Evolutionary conservation across 2,329 filamentous ascomycete genomes (phyloP), one percentile per base, ranked within the genome.

Genomic region (Paradendryphiella salina): DNA sequence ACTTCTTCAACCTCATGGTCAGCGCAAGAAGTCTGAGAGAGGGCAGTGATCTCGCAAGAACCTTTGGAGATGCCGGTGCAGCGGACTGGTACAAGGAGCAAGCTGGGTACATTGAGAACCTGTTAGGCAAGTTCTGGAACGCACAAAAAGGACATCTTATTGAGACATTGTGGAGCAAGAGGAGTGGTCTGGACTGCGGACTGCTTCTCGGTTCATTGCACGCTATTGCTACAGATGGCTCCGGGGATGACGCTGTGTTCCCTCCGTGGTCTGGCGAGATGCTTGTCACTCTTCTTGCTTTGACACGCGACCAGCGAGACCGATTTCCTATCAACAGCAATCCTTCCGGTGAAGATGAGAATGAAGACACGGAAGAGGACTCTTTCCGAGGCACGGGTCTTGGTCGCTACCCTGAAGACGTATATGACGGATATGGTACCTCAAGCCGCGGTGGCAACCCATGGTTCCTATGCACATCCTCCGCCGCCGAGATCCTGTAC

Each of bases 391-490:
- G 72, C 31, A 69, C 68, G 21, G 75, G 70, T 1, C 52, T 77
- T 7, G 75, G 75, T 14, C 67, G 75, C 36, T 77, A 77, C 51
- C 74, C 74, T 1, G 75, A 77, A 61, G 75, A 77, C 54, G 62
- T 67, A 0, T 76, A 76, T 57, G 63, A 75, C 56, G 73, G 73
- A 14, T 72, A 73, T 51, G 63, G 60, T 23, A 72, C 54, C 28
- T 61, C 63, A 4, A 35, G 46, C 10, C 57, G 52, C 9, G 64
- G 60, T 35, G 73, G 73, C 14, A 74, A 76, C 39, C 74, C 74
- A 5, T 76, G 73, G 73, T 77, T 76, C 53, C 65, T 77, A 6
- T 76, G 74, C 63, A 77, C 75, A 4, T 66, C 70, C 7, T 66
- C 67, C n/a, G 74, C 73, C 1, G 70, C 75, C 4, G 67, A 74